phyloP scores from a whole-genome alignment of 2,329 filamentous ascomycete species.

The Apiospora pterosperma region DNA sequence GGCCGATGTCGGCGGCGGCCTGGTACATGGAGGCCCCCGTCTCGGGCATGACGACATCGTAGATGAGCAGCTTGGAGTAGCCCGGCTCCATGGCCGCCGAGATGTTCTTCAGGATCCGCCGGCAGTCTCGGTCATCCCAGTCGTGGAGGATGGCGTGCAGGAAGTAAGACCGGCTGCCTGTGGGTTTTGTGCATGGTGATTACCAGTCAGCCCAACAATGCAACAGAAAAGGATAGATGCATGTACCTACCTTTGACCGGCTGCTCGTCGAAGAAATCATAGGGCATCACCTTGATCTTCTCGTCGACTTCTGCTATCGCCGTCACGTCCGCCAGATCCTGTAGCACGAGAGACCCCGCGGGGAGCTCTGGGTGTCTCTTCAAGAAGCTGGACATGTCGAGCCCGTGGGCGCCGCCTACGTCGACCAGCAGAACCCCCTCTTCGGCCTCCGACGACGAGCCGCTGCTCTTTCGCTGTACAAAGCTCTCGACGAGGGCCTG shows the following conservation, averaged over 20 bases:
- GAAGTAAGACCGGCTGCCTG: constrained; percentile 27
- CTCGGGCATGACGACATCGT: neutral
- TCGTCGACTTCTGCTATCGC: neutral
- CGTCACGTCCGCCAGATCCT: neutral
- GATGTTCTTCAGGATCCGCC: constrained; percentile 26
- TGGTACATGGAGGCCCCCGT: neutral
- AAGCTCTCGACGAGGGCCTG: constrained; percentile 17
- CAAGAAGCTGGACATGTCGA: constrained; percentile 8
- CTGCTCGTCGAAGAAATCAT: neutral
- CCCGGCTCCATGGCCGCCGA: constrained; percentile 54
- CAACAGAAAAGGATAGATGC: too few relatives aligned
- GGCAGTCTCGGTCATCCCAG: constrained; percentile 30
- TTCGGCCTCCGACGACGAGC: constrained; percentile 10
- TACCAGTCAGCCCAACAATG: too few relatives aligned
- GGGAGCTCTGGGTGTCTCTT: neutral
- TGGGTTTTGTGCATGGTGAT: too few relatives aligned
- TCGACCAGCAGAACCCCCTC: constrained; percentile 8
- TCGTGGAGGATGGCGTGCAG: constrained; percentile 34
- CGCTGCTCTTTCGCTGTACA: too few relatives aligned
- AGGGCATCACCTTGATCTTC: neutral
- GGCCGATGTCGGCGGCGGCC: neutral
- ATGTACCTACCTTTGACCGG: neutral
- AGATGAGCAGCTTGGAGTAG: constrained; percentile 38
- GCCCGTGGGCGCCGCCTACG: constrained; percentile 14
- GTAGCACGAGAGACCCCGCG: neutral